Conservation (phyloP, 495 filamentous ascomycete genomes). For the Xylaria telfairii region DNA sequence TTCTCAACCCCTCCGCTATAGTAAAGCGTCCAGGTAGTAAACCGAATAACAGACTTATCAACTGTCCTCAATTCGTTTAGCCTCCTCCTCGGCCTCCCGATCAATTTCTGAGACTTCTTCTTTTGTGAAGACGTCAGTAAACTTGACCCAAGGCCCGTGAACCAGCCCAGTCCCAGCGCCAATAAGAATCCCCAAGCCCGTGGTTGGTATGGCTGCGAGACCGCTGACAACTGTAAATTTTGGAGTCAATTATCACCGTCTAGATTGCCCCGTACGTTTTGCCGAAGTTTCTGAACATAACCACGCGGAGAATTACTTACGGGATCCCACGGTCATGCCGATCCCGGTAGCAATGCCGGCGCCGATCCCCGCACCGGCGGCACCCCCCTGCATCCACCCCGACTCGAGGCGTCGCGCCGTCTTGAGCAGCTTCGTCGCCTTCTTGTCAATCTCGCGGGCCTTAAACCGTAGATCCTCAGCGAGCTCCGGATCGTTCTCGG, state of each 20-base stretch:
- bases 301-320: background rate
- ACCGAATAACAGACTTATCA: too few species aligned
- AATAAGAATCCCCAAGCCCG: slow-evolving; percentile 39
- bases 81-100: slow-evolving; percentile 37
- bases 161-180: slow-evolving; percentile 44
- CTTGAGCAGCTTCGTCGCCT: slow-evolving; percentile 38
- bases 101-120: slow-evolving; percentile 41
- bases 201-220: slow-evolving; percentile 40
- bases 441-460: slow-evolving; percentile 38
- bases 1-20: background rate
- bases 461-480: slow-evolving; percentile 33
- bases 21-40: background rate
- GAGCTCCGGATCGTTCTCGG: slow-evolving; percentile 33
- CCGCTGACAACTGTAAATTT: slow-evolving; percentile 37
- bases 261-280: background rate
- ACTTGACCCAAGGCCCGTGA: slow-evolving; percentile 48
- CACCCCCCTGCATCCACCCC: slow-evolving; percentile 46
- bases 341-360: slow-evolving; percentile 42
- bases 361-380: slow-evolving; percentile 43
- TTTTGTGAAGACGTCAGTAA: slow-evolving; percentile 34
- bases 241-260: background rate
- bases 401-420: slow-evolving; percentile 42
- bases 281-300: background rate
- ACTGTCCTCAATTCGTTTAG: slow-evolving; percentile 21
- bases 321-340: slow-evolving; percentile 40